Conservation (phyloP, 768 basidiomycete genomes). For the Mycena epipterygia region DNA sequence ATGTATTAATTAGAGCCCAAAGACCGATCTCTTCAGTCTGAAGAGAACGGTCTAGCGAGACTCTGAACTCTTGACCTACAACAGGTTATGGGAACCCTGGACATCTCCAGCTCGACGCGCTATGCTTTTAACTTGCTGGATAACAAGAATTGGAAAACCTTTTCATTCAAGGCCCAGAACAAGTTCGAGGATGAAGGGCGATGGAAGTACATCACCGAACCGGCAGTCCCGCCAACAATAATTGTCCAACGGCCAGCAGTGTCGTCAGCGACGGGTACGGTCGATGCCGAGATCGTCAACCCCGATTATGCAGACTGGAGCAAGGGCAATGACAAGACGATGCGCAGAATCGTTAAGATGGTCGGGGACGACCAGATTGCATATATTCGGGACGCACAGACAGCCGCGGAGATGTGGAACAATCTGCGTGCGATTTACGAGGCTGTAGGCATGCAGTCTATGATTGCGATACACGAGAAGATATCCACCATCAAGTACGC, state of each 20-base stretch:
- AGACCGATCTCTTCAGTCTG: no score
- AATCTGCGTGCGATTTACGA: conserved; percentile 7
- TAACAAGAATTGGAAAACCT: neutral
- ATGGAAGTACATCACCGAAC: neutral
- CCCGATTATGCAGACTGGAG: neutral
- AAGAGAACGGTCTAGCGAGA: no score
- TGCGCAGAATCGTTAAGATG: neutral
- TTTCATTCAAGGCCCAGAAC: neutral
- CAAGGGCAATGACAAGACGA: neutral
- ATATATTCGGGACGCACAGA: neutral
- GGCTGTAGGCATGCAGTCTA: neutral
- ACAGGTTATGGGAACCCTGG: no score
- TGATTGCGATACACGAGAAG: conserved; percentile 8
- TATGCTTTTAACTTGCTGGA: neutral
- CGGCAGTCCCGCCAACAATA: neutral
- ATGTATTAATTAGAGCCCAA: no score
- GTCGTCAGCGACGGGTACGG: neutral
- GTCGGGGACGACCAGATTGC: neutral
- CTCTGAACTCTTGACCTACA: no score
- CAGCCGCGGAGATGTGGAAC: conserved; percentile 8
- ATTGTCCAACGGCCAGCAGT: neutral
- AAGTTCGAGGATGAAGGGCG: neutral
- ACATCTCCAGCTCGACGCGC: neutral
- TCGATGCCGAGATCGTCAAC: neutral
- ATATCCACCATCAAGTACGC: neutral